Base-by-base conservation (phyloP, 2,329 filamentous ascomycete genomes). In the Aphanoascus verrucosus region DNA sequence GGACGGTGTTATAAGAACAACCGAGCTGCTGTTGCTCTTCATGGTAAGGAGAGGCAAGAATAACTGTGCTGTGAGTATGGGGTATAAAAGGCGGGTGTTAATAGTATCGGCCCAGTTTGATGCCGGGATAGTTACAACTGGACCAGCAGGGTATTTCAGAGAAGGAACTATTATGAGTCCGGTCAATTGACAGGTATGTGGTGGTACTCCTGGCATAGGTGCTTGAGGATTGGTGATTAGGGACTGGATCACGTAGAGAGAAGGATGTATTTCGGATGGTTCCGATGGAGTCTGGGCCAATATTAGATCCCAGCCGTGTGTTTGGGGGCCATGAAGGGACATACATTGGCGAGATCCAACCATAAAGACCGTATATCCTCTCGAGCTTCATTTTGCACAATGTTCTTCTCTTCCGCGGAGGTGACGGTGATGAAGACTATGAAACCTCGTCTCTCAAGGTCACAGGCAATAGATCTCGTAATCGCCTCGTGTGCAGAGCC, bases 351-450 rank as follows among this genome's bases (percentile, higher is more conserved):
- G 35, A 94, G 82, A 63, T 97, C 89, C 58, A 97, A 78, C 65
- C 82, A 82, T 55, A 98, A 72, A 6, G 91, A 83, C 58, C 85
- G 81, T 59, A 97, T 85, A 65, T 97, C 93, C 5, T 82, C 77
- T 57, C 88, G 78, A n/a, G 83, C 79, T 67, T 94, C 80, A 56
- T 81, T 79, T 56, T 87, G 81, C 12, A 97, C 83, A 58, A 85
- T 73, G 35, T 83, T 77, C 67, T 97, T 89, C 60, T 97, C 91
- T 62, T 95, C 87, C 55, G 83, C 73, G n/a, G 82, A 88, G 58
- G 82, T 85, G 63, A 89, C 91, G 0, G 94, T 86, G 56, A 98
- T 77, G 67, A 89, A 98, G 53, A 97, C 88, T 56, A 97, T 86
- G 67, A 94, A 97, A 3, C 93, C 93, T 59, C 89, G 82, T 56